phyloP scores from a whole-genome alignment of 768 basidiomycete genomes.

The Postia placenta region DNA sequence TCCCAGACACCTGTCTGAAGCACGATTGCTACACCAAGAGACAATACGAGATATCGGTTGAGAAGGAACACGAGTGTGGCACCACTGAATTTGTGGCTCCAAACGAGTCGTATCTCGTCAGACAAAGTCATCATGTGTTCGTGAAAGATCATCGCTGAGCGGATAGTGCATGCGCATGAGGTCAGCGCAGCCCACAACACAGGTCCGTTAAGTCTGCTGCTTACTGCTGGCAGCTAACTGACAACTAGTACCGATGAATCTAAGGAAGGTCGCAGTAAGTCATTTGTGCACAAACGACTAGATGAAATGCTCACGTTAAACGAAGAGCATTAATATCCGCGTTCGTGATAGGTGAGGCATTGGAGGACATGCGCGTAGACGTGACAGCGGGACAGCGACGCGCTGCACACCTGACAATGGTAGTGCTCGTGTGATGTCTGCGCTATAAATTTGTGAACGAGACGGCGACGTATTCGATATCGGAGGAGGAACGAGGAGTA shows the following conservation, averaged over 20 bases:
- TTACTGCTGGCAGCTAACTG: constrained; percentile 1
- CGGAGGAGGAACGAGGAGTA: no score
- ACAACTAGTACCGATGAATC: constrained; percentile 1
- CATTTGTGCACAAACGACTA: not conserved
- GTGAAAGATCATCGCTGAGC: constrained; percentile 6
- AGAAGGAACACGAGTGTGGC: constrained; percentile 10
- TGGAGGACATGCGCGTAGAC: not conserved
- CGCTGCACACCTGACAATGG: no score
- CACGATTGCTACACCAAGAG: not conserved
- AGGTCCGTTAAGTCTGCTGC: not conserved
- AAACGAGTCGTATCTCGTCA: constrained; percentile 8
- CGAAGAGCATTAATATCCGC: not conserved
- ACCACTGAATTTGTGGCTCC: constrained; percentile 7
- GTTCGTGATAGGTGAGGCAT: not conserved
- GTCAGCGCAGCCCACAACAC: no score
- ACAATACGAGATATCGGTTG: constrained; percentile 7
- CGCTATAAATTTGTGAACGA: no score
- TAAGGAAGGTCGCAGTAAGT: not conserved
- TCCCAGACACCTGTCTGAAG: constrained; percentile 1
- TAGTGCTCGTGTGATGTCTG: no score
- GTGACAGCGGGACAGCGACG: no score
- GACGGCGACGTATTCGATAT: no score
- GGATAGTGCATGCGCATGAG: not conserved
- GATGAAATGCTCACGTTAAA: not conserved
- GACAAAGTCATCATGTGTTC: constrained; percentile 10